Evolutionary conservation across 2,329 filamentous ascomycete species (phyloP).

Genomic region (Apiospora phragmitis): DNA sequence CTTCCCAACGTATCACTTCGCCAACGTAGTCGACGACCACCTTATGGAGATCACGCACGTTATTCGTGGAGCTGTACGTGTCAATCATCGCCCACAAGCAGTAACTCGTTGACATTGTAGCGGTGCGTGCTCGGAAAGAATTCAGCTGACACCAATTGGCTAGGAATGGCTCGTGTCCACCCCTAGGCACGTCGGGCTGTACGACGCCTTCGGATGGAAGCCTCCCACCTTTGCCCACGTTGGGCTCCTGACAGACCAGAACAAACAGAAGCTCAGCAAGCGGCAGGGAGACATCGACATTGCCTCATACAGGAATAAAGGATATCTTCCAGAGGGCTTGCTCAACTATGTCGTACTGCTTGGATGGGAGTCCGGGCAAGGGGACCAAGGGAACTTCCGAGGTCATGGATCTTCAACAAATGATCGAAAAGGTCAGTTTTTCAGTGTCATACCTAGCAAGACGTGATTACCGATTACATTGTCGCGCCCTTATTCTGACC

Average conservation of each 20-base stretch:
- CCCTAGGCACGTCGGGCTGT: constrained; percentile 70
- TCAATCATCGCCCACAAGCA: neutral
- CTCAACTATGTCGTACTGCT: constrained; percentile 83
- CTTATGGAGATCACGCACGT: constrained; percentile 96
- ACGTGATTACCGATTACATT: neutral
- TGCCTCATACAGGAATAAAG: constrained; percentile 48
- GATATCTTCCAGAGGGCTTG: constrained; percentile 51
- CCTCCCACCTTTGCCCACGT: constrained; percentile 79
- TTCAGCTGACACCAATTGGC: neutral
- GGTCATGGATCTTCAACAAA: constrained; percentile 67
- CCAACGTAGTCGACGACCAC: constrained; percentile 96
- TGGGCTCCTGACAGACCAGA: constrained; percentile 68
- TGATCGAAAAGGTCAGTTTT: constrained; percentile 64
- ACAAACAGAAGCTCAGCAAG: constrained; percentile 84
- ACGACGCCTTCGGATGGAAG: constrained; percentile 74
- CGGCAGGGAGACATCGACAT: constrained; percentile 62
- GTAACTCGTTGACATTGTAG: neutral
- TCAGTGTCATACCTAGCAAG: neutral
- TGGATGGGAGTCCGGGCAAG: constrained; percentile 71
- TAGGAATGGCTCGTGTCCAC: constrained; percentile 96
- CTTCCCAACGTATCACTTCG: constrained; percentile 93
- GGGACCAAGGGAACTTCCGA: constrained; percentile 53
- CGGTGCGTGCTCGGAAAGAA: neutral
- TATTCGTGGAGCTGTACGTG: constrained; percentile 75
- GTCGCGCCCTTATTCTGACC: neutral